Evolutionary conservation across 352 stramenopile species (phyloP), one percentile per base, ranked within the genome.

Genomic region (Globisporangium apiculatum): DNA sequence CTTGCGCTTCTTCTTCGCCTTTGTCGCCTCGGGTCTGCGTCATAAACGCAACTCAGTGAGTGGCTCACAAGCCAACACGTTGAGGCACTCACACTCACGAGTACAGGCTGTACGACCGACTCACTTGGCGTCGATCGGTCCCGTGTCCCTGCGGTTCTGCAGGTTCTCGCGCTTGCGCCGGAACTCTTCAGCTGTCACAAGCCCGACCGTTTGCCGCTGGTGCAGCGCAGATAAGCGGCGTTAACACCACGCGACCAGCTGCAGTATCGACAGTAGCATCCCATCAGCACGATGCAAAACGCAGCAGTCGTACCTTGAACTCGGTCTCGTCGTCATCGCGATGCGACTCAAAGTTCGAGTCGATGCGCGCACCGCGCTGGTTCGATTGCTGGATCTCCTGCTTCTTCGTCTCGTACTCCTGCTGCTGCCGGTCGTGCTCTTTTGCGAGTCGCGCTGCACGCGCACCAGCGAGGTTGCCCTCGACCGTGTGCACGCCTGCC

Each of bases 171-270:
- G 78, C 46, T 88, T 88, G 56, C 86, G 88, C 4, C 88, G 74
- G 66, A 98, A 99, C 66, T 98, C 94, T 62, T 97, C 84, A 0
- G 92, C 95, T 2, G 91, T 98, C n/a, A 99, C 94, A 14, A 99
- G 69, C 6, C 96, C 96, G 10, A 94, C 79, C 4, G 83, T 95
- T 72, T 95, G 85, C 7, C 85, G 73, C 81, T 92, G 53, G 7
- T 48, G 8, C 9, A 67, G 45, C 15, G 7, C 0, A 50, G 6
- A 57, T 7, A 51, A 60, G 11, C 24, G 5, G 17, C 9, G n/a
- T 14, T 51, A 15, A 24, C 12, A 1, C 14, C 9, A 45, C 48
- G 7, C 43, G 0, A 11, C 43, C 18, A 31, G 14, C 14, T 40
- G 49, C 12, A 37, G 4, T 11, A 47, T 47, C 3, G 42, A 17